Percentiles rank a stretch among this genome's conserved stretches.
These are phyloP conservation scores for Erodium maritimum DNA, from an alignment of 345 rosid genomes.

Conservation along the genomic window DNA sequence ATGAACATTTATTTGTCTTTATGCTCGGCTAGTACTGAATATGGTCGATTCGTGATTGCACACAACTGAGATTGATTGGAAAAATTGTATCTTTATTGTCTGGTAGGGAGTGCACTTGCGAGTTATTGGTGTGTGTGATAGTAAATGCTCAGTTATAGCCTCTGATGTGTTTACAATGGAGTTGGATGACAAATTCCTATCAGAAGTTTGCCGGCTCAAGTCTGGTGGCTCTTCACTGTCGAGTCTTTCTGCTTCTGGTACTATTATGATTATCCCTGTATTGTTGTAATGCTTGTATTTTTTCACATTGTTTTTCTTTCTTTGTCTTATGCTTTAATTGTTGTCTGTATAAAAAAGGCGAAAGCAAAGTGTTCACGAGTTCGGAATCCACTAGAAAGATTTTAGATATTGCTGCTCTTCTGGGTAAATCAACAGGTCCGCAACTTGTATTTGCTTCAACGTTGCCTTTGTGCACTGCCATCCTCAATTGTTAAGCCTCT, in stretches of 20 bases:
- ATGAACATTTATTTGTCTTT: background rate
- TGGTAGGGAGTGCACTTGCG: conserved; percentile 62
- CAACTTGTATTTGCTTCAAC: background rate
- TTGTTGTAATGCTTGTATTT: conserved; percentile 2
- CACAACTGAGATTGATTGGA: background rate
- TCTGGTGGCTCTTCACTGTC: conserved; percentile 40
- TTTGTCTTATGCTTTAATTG: background rate
- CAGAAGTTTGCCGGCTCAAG: conserved; percentile 52
- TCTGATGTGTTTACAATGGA: conserved; percentile 35
- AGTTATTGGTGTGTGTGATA: conserved; percentile 74
- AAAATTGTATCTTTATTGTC: background rate
- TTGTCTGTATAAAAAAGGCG: conserved; percentile 17
- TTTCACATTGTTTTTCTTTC: conserved; percentile 1
- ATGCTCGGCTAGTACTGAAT: background rate
- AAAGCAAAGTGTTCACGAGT: conserved; percentile 22
- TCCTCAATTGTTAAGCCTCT: background rate
- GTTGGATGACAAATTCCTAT: conserved; percentile 40
- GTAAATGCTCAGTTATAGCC: conserved; percentile 45
- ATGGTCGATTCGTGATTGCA: background rate
- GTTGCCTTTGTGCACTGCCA: background rate
- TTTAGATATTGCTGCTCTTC: conserved; percentile 35
- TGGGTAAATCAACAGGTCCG: conserved; percentile 69
- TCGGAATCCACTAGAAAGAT: conserved; percentile 29
- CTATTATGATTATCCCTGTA: background rate
- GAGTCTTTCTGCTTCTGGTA: conserved; percentile 31